These are phyloP conservation scores for Neocatenulostroma microsporum DNA, from an alignment of 2,329 filamentous ascomycete genomes.

Conservation along the genomic window DNA sequence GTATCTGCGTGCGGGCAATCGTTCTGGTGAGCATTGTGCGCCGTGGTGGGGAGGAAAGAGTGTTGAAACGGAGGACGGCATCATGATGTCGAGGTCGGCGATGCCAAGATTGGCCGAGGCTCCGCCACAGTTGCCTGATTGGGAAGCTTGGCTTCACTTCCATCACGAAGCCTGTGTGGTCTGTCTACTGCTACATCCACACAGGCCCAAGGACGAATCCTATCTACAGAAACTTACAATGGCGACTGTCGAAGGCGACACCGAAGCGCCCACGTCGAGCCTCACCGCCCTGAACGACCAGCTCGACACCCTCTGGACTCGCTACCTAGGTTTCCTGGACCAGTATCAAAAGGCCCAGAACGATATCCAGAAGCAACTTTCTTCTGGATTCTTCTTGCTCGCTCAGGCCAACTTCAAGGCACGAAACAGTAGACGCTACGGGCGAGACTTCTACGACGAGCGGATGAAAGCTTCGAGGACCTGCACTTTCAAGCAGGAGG, in stretches of 20 bases:
- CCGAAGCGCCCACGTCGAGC: too few species aligned
- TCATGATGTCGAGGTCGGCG: too few species aligned
- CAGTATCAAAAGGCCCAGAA: constrained; percentile 56
- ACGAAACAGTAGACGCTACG: constrained; percentile 53
- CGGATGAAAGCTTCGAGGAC: constrained; percentile 57
- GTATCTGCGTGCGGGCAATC: constrained; percentile 6
- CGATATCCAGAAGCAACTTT: constrained; percentile 48
- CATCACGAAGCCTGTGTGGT: too few species aligned
- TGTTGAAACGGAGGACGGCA: too few species aligned
- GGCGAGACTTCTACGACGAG: constrained; percentile 63
- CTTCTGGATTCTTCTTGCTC: constrained; percentile 45
- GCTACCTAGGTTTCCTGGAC: constrained; percentile 59
- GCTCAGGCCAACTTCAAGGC: constrained; percentile 68
- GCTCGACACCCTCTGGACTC: constrained; percentile 58
- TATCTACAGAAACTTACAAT: too few species aligned
- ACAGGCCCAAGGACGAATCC: too few species aligned
- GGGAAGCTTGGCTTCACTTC: not conserved
- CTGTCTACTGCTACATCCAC: too few species aligned
- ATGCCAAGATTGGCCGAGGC: too few species aligned
- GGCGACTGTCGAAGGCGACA: too few species aligned
- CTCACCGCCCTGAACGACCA: constrained; percentile 31
- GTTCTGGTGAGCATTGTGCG: constrained; percentile 8
- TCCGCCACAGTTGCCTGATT: not conserved
- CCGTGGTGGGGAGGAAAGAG: too few species aligned
- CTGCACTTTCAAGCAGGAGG: constrained; percentile 33